Evolutionary conservation across 2,329 filamentous ascomycete species (phyloP), one percentile per base, ranked within the genome.

Genomic region (Alternaria sp.): DNA sequence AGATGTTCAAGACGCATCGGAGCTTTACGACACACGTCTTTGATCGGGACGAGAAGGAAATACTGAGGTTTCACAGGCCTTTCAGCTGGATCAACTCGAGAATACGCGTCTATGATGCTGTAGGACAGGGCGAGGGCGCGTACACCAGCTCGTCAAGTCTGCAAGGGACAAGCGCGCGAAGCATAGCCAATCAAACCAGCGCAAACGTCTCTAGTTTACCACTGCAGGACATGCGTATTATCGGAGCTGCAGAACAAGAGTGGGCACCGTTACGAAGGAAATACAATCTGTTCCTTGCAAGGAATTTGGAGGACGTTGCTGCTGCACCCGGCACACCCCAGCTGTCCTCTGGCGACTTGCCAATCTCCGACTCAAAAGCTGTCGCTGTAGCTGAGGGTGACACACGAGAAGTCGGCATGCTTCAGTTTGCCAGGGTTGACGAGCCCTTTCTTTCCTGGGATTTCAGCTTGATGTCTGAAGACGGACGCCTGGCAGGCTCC

Each of bases 1-100:
- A 89, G 70, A 84, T 85, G 81, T 85, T 87, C 65, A 82, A 81
- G 62, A 89, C 87, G 3, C 87, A 89, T 71, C 80, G 88, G 42
- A 85, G 85, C 61, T 89, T 90, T 63, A 88, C 87, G 14, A 87
- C 87, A 5, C 86, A 89, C 74, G 86, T 90, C 3, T 89, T 90
- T 74, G 87, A 89, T 67, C 80, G 79, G 53, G 77, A 87, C 41
- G 84, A 87, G 68, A 84, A 82, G 65, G 88, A 90, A 72, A 83
- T 90, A 7, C 74, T 89, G 52, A 76, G 75, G 75, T 89, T 90
- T 64, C 84, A 89, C 66, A 80, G 88, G 16, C 88, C 88, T 0
- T 89, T 89, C 67, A 84, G 86, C 28, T 89, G 83, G 82, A 87
- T 89, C 68, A 88, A 85, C 63, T 87, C 85, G 16, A 79, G 81